A percentile compares a stretch with the other conserved stretches of the same genome.
These are phyloP conservation scores for Calonectria hongkongensis DNA, from an alignment of 2,329 filamentous ascomycete species.

Conservation along the genomic window DNA sequence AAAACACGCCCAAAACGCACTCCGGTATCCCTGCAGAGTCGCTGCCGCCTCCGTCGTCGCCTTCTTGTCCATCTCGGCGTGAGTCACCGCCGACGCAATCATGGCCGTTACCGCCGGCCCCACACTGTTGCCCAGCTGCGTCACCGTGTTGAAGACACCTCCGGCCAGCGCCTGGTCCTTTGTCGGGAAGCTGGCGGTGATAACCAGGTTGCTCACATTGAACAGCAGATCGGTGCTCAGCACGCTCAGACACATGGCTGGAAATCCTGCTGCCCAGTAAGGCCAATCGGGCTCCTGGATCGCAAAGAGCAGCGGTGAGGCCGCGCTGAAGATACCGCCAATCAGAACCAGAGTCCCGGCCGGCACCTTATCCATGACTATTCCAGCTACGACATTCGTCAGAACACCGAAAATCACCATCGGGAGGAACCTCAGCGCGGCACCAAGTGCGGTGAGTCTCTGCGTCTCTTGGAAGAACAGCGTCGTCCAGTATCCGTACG, in stretches of 20 bases:
- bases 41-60: slow-evolving; percentile 17
- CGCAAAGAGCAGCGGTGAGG: slow-evolving; percentile 38
- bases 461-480: slow-evolving; percentile 41
- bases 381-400: slow-evolving; percentile 32
- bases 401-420: slow-evolving; percentile 27
- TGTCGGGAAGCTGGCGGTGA: slow-evolving; percentile 81
- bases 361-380: slow-evolving; percentile 32
- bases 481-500: slow-evolving; percentile 62
- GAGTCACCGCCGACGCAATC: slow-evolving; percentile 36
- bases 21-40: slow-evolving; percentile 31
- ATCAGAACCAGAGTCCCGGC: slow-evolving; percentile 28
- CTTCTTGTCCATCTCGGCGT: slow-evolving; percentile 26
- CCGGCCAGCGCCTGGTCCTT: slow-evolving; percentile 83
- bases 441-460: slow-evolving; percentile 18
- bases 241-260: slow-evolving; percentile 80
- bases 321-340: slow-evolving; percentile 27
- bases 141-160: slow-evolving; percentile 55
- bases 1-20: slow-evolving; percentile 37
- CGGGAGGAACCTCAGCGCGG: slow-evolving; percentile 33
- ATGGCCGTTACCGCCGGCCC: slow-evolving; percentile 39
- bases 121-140: slow-evolving; percentile 35
- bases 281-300: slow-evolving; percentile 31
- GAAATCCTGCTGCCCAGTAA: slow-evolving; percentile 86
- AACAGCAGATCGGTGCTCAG: slow-evolving; percentile 85
- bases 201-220: slow-evolving; percentile 85